Evolutionary conservation across 2,329 filamentous ascomycete species (phyloP), one percentile per base, ranked within the genome.

Genomic region (Hypoxylon sp.): DNA sequence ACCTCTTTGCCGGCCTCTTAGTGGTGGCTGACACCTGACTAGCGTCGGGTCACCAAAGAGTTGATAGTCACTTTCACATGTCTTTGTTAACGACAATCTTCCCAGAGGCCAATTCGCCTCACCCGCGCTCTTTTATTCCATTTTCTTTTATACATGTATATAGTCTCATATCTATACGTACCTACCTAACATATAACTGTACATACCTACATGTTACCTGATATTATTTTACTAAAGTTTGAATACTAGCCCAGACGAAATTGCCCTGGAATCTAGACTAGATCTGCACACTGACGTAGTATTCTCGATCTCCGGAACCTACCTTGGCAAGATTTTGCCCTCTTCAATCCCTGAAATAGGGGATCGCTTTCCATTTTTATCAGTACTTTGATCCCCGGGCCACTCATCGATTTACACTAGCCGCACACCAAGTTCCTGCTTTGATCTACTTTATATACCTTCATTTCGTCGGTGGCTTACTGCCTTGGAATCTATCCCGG

Each of bases 271-370:
- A 58, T 48, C 51, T 33, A 56, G 54, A 55, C 63, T 61, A 53
- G 22, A 70, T 60, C 64, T 63, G 61, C 68, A 63, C 44, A 17
- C 62, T 71, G 68, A 71, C 68, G 68, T 71, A 71, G 65, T 60
- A 68, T 70, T 50, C 55, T 61, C 50, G 65, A 71, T 71, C 55
- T 64, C 55, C 37, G 59, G 62, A 27, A 57, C 17, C 20, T n/a
- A 61, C 50, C 60, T 69, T 69, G 54, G 57, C 66, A 69, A 65
- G 54, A 68, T 68, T 68, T 46, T 53, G 42, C 17, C 44, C 50
- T 48, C 51, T 13, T 59, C 27, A n/a, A 70, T 63, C 68, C 68
- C 31, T 68, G 64, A 20, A 42, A 60, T 35, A 62, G 60, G 56
- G 64, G 54, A 53, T 64, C 50, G n/a, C 48, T 33, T 68, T 69